Evolutionary conservation across 768 basidiomycete species (phyloP).

Genomic region (Mycena floridula): DNA sequence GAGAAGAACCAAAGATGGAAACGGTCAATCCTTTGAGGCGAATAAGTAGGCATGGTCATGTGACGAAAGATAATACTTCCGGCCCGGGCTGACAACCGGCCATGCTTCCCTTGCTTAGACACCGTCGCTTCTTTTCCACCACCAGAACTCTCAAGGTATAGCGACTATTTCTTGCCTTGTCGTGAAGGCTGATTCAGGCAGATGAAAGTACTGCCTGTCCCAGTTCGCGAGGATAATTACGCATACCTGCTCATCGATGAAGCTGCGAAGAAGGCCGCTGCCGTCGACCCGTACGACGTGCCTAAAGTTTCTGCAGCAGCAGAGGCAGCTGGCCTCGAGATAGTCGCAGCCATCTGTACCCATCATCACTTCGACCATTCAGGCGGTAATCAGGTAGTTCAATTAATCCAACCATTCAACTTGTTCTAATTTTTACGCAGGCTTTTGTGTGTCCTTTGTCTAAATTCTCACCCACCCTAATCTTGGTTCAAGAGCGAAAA

Average conservation of each 20-base stretch:
- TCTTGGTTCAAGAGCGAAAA: not conserved
- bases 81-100: too few relatives aligned
- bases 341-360: conserved; percentile 79
- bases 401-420: conserved; percentile 2
- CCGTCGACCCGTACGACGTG: conserved; percentile 77
- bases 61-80: too few relatives aligned
- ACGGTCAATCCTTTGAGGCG: too few relatives aligned
- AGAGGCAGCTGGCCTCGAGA: conserved; percentile 49
- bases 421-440: conserved; percentile 18
- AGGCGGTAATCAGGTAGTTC: conserved; percentile 71
- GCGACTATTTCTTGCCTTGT: too few relatives aligned
- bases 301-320: conserved; percentile 62
- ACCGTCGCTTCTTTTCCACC: too few relatives aligned
- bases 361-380: conserved; percentile 91
- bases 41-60: too few relatives aligned
- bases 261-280: conserved; percentile 59
- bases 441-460: conserved; percentile 40
- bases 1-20: too few relatives aligned
- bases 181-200: too few relatives aligned
- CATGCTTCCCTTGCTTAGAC: too few relatives aligned
- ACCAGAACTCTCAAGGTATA: too few relatives aligned
- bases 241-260: conserved; percentile 79
- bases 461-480: too few relatives aligned
- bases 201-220: conserved; percentile 78
- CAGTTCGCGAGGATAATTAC: conserved; percentile 79